Percentiles rank a stretch among this genome's conserved stretches.
phyloP scores from a whole-genome alignment of 2,329 filamentous ascomycete species.

The Cladosporium halotolerans region DNA sequence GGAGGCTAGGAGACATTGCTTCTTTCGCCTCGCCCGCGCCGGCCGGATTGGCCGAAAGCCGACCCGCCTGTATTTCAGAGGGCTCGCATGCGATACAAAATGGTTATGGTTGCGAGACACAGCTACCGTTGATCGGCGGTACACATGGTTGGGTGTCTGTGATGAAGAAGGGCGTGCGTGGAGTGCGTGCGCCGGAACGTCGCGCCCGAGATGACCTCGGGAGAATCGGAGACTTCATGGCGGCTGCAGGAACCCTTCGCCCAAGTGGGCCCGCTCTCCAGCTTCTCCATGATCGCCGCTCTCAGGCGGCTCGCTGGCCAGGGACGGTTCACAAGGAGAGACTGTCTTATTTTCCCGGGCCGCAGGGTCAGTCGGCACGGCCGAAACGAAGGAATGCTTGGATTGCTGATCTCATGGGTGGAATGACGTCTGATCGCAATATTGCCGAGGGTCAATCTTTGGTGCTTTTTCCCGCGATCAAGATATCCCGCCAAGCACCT shows the following conservation, averaged over 20 bases:
- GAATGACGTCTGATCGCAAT: too few relatives aligned
- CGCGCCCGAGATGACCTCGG: not conserved
- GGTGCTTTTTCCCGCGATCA: too few relatives aligned
- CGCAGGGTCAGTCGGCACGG: too few relatives aligned
- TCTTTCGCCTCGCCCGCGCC: not conserved
- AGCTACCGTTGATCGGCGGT: not conserved
- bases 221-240: not conserved
- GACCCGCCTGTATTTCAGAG: not conserved
- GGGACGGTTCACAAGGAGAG: not conserved
- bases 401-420: too few relatives aligned
- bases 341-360: not conserved
- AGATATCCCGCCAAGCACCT: too few relatives aligned
- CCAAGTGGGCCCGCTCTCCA: not conserved
- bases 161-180: not conserved
- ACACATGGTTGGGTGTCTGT: not conserved
- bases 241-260: not conserved
- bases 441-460: too few relatives aligned
- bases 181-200: not conserved
- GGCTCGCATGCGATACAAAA: not conserved
- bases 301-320: not conserved
- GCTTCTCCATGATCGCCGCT: not conserved
- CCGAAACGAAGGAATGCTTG: too few relatives aligned
- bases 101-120: not conserved
- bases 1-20: constrained; percentile 5
- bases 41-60: not conserved